Evolutionary conservation across 2,329 filamentous ascomycete species (phyloP).

Genomic region (Podosphaera fusca): DNA sequence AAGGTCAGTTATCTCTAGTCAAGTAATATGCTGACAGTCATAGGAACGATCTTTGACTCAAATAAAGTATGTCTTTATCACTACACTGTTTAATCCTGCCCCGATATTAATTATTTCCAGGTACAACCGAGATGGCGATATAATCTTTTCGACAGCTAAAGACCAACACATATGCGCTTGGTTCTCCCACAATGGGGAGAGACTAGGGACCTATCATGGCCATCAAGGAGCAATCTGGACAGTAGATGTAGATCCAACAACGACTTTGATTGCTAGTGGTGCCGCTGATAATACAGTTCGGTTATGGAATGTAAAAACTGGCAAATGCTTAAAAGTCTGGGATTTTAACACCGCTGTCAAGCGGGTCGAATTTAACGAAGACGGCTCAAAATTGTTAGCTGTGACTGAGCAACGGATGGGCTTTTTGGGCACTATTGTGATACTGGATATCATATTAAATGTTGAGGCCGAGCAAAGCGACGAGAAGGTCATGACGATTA

Average conservation of each 20-base stretch:
- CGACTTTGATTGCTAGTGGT: conserved; percentile 76
- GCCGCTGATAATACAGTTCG: conserved; percentile 96
- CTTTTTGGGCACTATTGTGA: conserved; percentile 79
- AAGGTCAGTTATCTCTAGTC: conserved; percentile 5
- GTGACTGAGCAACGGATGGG: conserved; percentile 99
- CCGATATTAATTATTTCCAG: conserved; percentile 20
- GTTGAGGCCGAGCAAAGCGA: conserved; percentile 62
- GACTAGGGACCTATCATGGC: conserved; percentile 85
- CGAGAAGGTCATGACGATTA: conserved; percentile 66
- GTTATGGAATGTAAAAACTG: conserved; percentile 87
- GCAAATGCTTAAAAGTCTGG: conserved; percentile 88
- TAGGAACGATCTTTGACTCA: conserved; percentile 80
- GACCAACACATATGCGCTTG: conserved; percentile 93
- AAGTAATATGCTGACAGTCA: conserved; percentile 9
- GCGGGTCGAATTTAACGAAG: conserved; percentile 90
- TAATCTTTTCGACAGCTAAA: conserved; percentile 88
- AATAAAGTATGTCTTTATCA: conserved; percentile 40
- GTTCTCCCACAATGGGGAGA: conserved; percentile 95
- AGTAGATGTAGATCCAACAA: conserved; percentile 84
- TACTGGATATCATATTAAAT: conserved; percentile 72
- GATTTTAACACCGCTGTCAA: conserved; percentile 94
- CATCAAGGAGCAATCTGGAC: conserved; percentile 98
- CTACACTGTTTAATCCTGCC: conserved; percentile 2
- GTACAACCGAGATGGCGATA: conserved; percentile 85
- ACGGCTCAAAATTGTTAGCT: conserved; percentile 71